phyloP scores from a whole-genome alignment of 2,329 filamentous ascomycete species.

The Ophiostoma australiae region DNA sequence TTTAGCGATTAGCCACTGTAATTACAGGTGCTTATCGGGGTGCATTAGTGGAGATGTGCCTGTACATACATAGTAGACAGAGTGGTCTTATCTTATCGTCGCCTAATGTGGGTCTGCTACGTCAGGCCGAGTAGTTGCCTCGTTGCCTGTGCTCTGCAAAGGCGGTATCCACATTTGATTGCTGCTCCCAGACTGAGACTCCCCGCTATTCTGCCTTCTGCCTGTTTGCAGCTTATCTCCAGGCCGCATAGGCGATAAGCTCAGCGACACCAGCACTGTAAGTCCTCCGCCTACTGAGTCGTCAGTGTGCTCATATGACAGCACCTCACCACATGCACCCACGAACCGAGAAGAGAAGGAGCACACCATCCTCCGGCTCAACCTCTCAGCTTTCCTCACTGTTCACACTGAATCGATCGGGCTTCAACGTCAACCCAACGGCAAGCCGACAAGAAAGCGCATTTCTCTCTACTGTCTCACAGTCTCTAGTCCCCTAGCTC shows the following conservation, averaged over 20 bases:
- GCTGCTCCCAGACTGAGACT: neutral
- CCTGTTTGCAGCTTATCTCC: slow-evolving; percentile 7
- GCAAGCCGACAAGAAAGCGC: neutral
- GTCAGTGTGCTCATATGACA: neutral
- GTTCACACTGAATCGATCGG: neutral
- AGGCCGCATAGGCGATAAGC: neutral
- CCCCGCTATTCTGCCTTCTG: slow-evolving; percentile 6
- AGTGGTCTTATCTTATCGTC: neutral
- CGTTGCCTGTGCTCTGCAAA: neutral
- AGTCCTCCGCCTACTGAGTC: neutral
- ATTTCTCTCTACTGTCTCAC: neutral
- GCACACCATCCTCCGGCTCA: slow-evolving; percentile 8
- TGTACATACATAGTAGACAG: neutral
- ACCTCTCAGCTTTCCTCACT: neutral
- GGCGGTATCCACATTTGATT: slow-evolving; percentile 2
- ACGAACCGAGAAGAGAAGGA: neutral
- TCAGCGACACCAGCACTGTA: neutral
- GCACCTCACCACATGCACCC: neutral
- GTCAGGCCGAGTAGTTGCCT: neutral
- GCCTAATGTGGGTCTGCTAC: slow-evolving; percentile 4
- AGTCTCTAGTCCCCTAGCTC: neutral
- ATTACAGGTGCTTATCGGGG: slow-evolving; percentile 6
- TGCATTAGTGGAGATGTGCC: neutral
- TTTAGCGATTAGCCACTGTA: neutral
- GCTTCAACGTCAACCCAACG: slow-evolving; percentile 9